Conservation (phyloP, 1,284 basidiomycete genomes). For the Ceratobasidium sp. region DNA sequence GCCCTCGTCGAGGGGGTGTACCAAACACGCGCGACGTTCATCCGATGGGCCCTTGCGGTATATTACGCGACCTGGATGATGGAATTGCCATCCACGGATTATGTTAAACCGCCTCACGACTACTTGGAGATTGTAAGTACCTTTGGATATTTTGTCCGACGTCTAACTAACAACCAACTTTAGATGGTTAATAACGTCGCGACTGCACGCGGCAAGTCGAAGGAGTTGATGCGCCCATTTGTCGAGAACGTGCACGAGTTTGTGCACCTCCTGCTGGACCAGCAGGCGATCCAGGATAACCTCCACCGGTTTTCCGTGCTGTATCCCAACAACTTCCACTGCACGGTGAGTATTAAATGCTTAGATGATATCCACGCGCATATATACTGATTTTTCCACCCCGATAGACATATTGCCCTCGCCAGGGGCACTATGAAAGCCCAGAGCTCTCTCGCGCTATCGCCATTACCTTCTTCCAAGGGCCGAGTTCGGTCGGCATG, state of each 20-base stretch:
- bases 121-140: conserved; percentile 19
- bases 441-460: background rate
- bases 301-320: background rate
- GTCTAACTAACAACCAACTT: background rate
- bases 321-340: conserved; percentile 26
- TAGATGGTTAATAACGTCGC: conserved; percentile 34
- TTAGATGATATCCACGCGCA: no score
- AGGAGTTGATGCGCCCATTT: conserved; percentile 6
- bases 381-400: background rate
- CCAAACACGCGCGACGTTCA: conserved; percentile 1
- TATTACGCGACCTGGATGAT: conserved; percentile 7
- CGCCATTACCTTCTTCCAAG: conserved; percentile 6
- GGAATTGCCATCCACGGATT: background rate
- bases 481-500: conserved; percentile 4
- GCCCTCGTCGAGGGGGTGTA: conserved; percentile 6
- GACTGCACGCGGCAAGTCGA: conserved; percentile 16
- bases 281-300: conserved; percentile 1
- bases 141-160: no score
- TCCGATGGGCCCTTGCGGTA: conserved; percentile 9
- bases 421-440: conserved; percentile 19
- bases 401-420: background rate
- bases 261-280: background rate
- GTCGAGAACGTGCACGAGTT: background rate
- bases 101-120: background rate
- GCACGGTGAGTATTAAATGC: background rate